Conservation (phyloP, 306 rosid species). For the Sesbania bispinosa region DNA sequence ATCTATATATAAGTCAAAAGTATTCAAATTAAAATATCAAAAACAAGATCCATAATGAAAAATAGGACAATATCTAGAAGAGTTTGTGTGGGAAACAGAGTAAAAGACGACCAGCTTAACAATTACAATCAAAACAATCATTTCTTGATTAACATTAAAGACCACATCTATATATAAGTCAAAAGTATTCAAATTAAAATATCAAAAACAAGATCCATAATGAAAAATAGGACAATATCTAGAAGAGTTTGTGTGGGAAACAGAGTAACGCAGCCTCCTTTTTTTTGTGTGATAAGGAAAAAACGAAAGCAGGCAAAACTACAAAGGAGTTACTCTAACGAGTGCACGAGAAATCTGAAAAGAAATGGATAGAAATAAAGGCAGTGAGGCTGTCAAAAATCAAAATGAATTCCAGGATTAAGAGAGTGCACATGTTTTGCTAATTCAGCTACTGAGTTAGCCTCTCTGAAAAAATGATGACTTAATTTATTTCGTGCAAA, state of each 20-base stretch:
- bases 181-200: not conserved
- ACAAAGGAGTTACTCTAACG: too few species aligned
- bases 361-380: too few species aligned
- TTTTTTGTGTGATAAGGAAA: too few species aligned
- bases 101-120: not conserved
- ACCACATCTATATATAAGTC: not conserved
- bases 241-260: not conserved
- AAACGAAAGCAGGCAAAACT: too few species aligned
- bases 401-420: too few species aligned
- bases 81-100: not conserved
- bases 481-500: too few species aligned
- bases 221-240: not conserved
- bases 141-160: not conserved
- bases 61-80: not conserved
- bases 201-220: not conserved
- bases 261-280: not conserved
- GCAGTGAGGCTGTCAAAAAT: too few species aligned
- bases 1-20: not conserved
- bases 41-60: not conserved
- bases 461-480: too few species aligned
- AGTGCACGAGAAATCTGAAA: too few species aligned
- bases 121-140: not conserved
- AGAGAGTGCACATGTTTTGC: too few species aligned
- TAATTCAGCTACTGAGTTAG: too few species aligned
- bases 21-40: not conserved